phyloP scores from a whole-genome alignment of 495 filamentous ascomycete species.

The Penicillium malachiteum region DNA sequence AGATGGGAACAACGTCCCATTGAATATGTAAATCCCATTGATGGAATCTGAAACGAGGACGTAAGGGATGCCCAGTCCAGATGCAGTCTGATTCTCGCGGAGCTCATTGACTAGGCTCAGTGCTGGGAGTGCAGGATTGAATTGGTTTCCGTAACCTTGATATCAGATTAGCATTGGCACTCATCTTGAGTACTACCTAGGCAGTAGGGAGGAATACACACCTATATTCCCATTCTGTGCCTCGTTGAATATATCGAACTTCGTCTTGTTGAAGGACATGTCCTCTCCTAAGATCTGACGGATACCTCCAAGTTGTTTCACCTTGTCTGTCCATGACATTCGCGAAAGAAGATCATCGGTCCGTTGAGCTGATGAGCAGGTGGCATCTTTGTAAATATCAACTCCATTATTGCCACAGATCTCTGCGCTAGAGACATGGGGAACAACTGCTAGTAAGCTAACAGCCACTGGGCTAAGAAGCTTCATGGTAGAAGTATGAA shows the following conservation, averaged over 20 bases:
- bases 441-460: neutral
- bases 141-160: conserved; percentile 1
- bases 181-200: too few species aligned
- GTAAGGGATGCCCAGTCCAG: neutral
- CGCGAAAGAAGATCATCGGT: neutral
- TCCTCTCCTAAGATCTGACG: neutral
- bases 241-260: conserved; percentile 1
- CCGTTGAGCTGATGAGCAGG: neutral
- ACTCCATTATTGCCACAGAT: neutral
- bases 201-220: neutral
- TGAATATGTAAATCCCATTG: neutral
- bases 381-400: neutral
- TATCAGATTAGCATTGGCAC: too few species aligned
- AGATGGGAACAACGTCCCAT: neutral
- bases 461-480: neutral
- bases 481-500: neutral
- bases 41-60: neutral
- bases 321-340: conserved; percentile 3
- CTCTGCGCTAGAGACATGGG: neutral
- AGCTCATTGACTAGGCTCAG: neutral
- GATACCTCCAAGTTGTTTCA: conserved; percentile 2
- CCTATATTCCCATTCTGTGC: conserved; percentile 2
- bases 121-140: conserved; percentile 1
- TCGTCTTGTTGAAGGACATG: conserved; percentile 3
- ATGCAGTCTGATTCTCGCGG: neutral